Conservation (phyloP, 2,329 filamentous ascomycete genomes). For the Microdochium nivale region DNA sequence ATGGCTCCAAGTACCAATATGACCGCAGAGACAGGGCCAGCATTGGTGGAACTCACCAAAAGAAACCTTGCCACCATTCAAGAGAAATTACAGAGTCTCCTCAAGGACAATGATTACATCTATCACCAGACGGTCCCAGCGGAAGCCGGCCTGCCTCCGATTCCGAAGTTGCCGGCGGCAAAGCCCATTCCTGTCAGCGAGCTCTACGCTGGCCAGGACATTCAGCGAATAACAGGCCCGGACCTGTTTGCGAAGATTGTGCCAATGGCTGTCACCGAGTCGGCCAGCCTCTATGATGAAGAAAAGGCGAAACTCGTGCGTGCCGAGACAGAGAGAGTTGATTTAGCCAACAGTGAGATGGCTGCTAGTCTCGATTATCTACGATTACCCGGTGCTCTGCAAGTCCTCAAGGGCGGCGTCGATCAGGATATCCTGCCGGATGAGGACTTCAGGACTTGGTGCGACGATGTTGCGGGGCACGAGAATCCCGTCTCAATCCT, state of each 20-base stretch:
- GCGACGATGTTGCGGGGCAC: slow-evolving; percentile 81
- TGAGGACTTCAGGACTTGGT: slow-evolving; percentile 89
- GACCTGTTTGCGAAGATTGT: slow-evolving; percentile 97
- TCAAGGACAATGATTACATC: slow-evolving; percentile 96
- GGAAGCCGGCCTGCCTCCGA: slow-evolving; percentile 70
- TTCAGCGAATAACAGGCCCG: slow-evolving; percentile 91
- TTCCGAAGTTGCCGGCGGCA: slow-evolving; percentile 86
- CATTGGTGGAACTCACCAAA: slow-evolving; percentile 74
- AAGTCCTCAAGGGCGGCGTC: slow-evolving; percentile 86
- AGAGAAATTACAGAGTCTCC: slow-evolving; percentile 66
- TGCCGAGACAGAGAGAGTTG: slow-evolving; percentile 87
- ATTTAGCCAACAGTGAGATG: slow-evolving; percentile 91
- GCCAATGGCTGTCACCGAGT: slow-evolving; percentile 91
- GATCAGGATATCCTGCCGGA: slow-evolving; percentile 84
- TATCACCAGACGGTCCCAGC: slow-evolving; percentile 89
- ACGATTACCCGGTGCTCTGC: slow-evolving; percentile 78
- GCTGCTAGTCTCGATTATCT: slow-evolving; percentile 90
- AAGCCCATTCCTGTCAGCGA: slow-evolving; percentile 97
- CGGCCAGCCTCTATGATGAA: slow-evolving; percentile 93
- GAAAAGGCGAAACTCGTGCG: slow-evolving; percentile 95
- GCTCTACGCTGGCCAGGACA: slow-evolving; percentile 93
- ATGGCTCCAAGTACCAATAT: slow-evolving; percentile 78
- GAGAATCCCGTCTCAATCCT: slow-evolving; percentile 73
- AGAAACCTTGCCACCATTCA: slow-evolving; percentile 74
- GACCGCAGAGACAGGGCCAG: slow-evolving; percentile 64